Percentiles rank a stretch among this genome's conserved stretches.
phyloP scores from a whole-genome alignment of 2,329 filamentous ascomycete species.

The Ascochyta rabiei region DNA sequence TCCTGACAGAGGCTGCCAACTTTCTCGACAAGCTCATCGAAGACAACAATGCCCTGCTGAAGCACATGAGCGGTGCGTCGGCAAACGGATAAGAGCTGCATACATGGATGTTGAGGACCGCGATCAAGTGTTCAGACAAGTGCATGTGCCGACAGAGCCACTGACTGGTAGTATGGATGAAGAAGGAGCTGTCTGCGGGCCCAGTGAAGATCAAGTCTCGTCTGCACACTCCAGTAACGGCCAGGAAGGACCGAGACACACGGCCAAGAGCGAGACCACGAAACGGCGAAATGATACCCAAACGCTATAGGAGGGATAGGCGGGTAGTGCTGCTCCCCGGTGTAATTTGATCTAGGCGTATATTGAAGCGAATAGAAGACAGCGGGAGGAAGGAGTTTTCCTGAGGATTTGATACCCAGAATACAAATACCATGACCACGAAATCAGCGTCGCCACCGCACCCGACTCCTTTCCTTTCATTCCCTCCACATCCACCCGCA shows the following conservation, averaged over 20 bases:
- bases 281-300: constrained; percentile 15
- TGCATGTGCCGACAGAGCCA: too few relatives aligned
- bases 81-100: background rate
- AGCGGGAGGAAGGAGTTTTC: background rate
- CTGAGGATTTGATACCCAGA: constrained; percentile 6
- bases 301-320: background rate
- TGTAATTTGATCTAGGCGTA: background rate
- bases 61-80: background rate
- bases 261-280: background rate
- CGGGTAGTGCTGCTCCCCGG: background rate
- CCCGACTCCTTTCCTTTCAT: background rate
- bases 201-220: too few relatives aligned
- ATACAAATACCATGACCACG: background rate
- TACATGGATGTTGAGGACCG: too few relatives aligned
- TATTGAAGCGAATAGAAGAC: too few relatives aligned
- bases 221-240: too few relatives aligned
- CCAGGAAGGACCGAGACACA: background rate
- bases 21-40: constrained; percentile 76
- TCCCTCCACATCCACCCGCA: too few relatives aligned
- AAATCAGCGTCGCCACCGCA: background rate
- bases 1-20: constrained; percentile 75
- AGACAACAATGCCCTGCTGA: constrained; percentile 60
- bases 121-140: too few relatives aligned
- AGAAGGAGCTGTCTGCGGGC: too few relatives aligned
- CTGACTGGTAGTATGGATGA: background rate